Evolutionary conservation across 768 basidiomycete species (phyloP).

Genomic region (Rhizopogon roseolus): DNA sequence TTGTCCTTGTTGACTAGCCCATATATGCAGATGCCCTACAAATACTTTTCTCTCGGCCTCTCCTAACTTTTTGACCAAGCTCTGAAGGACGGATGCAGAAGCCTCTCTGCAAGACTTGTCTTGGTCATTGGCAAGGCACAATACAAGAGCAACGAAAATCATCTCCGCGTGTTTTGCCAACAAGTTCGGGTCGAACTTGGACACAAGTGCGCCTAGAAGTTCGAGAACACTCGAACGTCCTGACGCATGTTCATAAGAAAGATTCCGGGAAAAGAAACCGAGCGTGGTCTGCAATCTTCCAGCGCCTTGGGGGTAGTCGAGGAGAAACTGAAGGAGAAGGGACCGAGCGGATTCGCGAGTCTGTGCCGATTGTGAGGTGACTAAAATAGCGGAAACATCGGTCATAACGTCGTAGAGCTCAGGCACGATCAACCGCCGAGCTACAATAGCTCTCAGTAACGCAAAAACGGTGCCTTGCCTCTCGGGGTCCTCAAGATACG

Average conservation of each 20-base stretch:
- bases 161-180: conserved; percentile 81
- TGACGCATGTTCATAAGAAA: conserved; percentile 86
- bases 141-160: conserved; percentile 86
- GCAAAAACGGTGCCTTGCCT: conserved; percentile 86
- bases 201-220: conserved; percentile 75
- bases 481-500: conserved; percentile 86
- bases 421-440: conserved; percentile 87
- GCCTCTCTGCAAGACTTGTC: conserved; percentile 86
- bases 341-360: conserved; percentile 91
- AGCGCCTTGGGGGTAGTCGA: conserved; percentile 96
- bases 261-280: conserved; percentile 87
- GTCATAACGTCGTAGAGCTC: conserved; percentile 99
- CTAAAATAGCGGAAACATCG: conserved; percentile 84
- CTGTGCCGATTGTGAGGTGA: conserved; percentile 86
- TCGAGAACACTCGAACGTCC: conserved; percentile 95
- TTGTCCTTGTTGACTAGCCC: conserved; percentile 65
- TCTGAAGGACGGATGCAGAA: conserved; percentile 80
- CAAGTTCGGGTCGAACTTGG: conserved; percentile 76
- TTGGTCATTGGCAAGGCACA: conserved; percentile 93
- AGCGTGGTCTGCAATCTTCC: conserved; percentile 85
- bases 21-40: conserved; percentile 70
- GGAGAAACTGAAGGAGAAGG: conserved; percentile 86
- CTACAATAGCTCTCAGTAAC: conserved; percentile 85
- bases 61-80: conserved; percentile 65
- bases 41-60: conserved; percentile 51